Evolutionary conservation across 257 asterid genomes (phyloP), one percentile per base, ranked within the genome.

Genomic region (Plantago major): DNA sequence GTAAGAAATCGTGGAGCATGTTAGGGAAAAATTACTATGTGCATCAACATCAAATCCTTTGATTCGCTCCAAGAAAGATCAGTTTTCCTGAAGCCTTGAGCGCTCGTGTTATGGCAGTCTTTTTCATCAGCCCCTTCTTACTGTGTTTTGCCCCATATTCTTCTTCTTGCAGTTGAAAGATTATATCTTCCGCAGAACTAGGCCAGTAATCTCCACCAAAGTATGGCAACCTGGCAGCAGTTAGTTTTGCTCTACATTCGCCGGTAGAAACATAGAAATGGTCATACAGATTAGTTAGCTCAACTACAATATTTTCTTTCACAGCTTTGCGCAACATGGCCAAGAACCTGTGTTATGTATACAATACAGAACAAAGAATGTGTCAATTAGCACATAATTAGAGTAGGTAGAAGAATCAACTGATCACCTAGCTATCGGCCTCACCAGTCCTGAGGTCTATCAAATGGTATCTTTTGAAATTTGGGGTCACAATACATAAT

Each of bases 101-200:
- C 71, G 97, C 88, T 73, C 97, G 84, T 79, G 84, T 92, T 10
- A 92, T 86, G 19, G 88, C 73, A 63, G 83, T 67, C 73, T 86
- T 91, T 47, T 89, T 88, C 3, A 75, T 65, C 11, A 74, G 61
- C 66, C 95, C 88, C 86, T 83, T 88, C 85, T 84, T 88, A 65
- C 77, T 76, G 58, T 75, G 93, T 51, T 88, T 91, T 69, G 83
- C 81, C 62, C 95, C 98, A 71, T 88, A 94, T 74, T 88, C 97
- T 69, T 91, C 96, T 75, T 88, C 95, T 74, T 88, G 95, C 58
- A 92, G 83, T 71, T 82, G 94, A 72, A 57, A 70, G 67, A 92
- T 86, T 82, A 87, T 86, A 79, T 92, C 98, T 77, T 88, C 98
- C 11, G 97, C 98, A 73, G 96, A 96, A 66, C 99, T 95, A 52